Base-by-base conservation (phyloP, 2,329 filamentous ascomycete genomes). In the Fusarium bulbicola region DNA sequence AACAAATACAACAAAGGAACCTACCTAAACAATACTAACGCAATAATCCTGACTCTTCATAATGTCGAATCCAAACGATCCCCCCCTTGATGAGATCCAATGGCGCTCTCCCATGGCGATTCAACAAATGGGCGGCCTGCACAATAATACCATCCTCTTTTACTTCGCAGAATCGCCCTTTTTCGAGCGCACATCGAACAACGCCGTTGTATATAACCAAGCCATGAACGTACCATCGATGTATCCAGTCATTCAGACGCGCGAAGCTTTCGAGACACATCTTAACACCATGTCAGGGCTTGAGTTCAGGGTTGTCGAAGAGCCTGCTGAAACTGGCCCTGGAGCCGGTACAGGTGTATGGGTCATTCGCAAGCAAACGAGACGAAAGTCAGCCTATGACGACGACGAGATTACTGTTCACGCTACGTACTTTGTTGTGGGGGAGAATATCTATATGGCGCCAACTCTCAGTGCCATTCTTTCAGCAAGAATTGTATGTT, bases 91-190 rank as follows among this genome's bases (percentile, higher is more conserved):
- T 80, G 91, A 92, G 83, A 91, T 92, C 68, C 89, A 90, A 84
- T 92, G 90, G 90, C 86, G 85, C 67, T 85, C 87, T 42, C 88
- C 88, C 26, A 81, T 81, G 54, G 82, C 84, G 47, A 82, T 86
- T 50, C 83, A 85, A 54, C 79, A 82, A 50, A 87, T 89, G 84
- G 86, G 85, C 70, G 87, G 89, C 78, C 86, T 92, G 58, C 90
- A 92, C 80, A 88, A 85, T 74, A 92, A 92, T 79, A 87, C 86
- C 50, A 85, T 92, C 67, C 88, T 92, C 66, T 91, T 88, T 82
- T 92, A 92, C 83, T 92, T 92, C 74, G 87, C 90, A 73, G 84
- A 87, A 68, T 92, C 90, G 67, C 90, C 91, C 30, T 92, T 92
- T 82, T 92, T 90, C 82, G 90, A 92, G 80, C 85, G 82, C 68